Evolutionary conservation across 345 rosid genomes (phyloP).

Genomic region (Lumnitzera racemosa): DNA sequence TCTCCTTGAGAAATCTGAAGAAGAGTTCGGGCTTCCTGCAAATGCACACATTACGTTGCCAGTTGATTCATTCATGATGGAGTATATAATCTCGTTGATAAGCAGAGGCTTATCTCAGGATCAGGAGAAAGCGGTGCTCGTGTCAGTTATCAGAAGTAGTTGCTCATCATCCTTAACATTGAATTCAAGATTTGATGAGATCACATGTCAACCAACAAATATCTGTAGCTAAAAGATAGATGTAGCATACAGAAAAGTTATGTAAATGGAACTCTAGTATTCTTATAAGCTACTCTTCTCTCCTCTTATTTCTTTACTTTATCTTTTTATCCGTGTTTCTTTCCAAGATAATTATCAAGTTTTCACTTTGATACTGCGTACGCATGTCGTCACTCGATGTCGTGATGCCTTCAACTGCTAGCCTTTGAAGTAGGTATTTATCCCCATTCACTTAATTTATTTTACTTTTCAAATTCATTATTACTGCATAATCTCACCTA

Average conservation of each 20-base stretch:
- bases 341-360: too few species aligned
- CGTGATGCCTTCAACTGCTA: too few species aligned
- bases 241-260: not conserved
- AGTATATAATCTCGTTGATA: conserved; percentile 20
- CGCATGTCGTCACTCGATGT: too few species aligned
- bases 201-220: not conserved
- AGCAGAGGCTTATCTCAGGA: conserved; percentile 16
- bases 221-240: conserved; percentile 2
- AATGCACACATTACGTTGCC: conserved; percentile 28
- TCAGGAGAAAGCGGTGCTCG: conserved; percentile 22
- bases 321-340: too few species aligned
- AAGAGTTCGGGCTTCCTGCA: conserved; percentile 5
- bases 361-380: too few species aligned
- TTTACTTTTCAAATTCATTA: too few species aligned
- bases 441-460: too few species aligned
- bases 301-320: too few species aligned
- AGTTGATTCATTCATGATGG: conserved; percentile 19
- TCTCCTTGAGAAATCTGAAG: conserved; percentile 12
- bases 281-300: too few species aligned
- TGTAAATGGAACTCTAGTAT: not conserved
- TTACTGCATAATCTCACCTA: too few species aligned
- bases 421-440: too few species aligned
- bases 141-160: conserved; percentile 6
- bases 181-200: too few species aligned
- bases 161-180: conserved; percentile 4